These are phyloP conservation scores for Allantophomopsis lycopodina DNA, from an alignment of 2,329 filamentous ascomycete genomes.

Conservation along the genomic window DNA sequence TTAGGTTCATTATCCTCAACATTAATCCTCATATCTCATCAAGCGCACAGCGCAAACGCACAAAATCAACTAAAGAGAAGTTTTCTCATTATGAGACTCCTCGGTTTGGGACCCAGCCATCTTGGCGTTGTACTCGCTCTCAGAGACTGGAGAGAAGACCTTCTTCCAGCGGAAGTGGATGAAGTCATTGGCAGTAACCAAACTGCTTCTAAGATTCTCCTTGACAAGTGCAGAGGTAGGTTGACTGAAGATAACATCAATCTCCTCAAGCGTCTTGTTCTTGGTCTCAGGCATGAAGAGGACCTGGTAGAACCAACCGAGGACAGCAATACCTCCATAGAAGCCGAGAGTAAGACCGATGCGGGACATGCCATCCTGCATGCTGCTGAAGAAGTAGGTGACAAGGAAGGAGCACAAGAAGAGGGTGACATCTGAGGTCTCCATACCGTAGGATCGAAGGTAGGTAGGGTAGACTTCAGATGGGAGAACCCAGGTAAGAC, in stretches of 20 bases:
- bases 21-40: too few relatives aligned
- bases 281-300: slow-evolving; percentile 69
- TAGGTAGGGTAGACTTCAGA: slow-evolving; percentile 62
- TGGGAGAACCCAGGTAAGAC: slow-evolving; percentile 52
- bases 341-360: slow-evolving; percentile 57
- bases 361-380: slow-evolving; percentile 52
- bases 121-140: too few relatives aligned
- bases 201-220: slow-evolving; percentile 33
- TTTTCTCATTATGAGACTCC: too few relatives aligned
- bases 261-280: slow-evolving; percentile 52
- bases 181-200: neutral
- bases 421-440: slow-evolving; percentile 50
- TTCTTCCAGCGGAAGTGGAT: neutral
- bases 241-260: slow-evolving; percentile 51
- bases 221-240: slow-evolving; percentile 48
- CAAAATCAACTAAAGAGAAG: too few relatives aligned
- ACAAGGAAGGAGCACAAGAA: slow-evolving; percentile 62
- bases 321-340: slow-evolving; percentile 58
- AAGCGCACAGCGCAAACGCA: too few relatives aligned
- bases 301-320: slow-evolving; percentile 61
- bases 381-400: slow-evolving; percentile 61
- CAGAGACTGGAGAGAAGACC: neutral
- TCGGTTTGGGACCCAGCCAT: too few relatives aligned
- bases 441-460: slow-evolving; percentile 61
- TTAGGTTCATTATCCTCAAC: too few relatives aligned